phyloP scores from a whole-genome alignment of 1,139 yeast genomes.

The Candida mesenterica region DNA sequence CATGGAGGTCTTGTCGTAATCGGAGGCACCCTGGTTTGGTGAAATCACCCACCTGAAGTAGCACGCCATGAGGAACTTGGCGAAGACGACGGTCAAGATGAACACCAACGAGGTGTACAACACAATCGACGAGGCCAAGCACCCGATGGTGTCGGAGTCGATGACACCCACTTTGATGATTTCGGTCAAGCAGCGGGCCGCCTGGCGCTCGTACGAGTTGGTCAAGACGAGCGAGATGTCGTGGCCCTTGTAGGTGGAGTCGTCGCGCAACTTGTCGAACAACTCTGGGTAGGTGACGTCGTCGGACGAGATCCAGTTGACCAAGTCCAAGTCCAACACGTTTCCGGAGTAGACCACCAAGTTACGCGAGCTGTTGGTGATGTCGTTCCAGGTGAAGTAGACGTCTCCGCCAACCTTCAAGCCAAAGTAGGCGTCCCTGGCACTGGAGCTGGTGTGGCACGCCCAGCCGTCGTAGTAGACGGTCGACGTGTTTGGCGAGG shows the following conservation, averaged over 20 bases:
- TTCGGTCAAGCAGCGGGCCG: conserved; percentile 84
- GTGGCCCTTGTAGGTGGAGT: conserved; percentile 60
- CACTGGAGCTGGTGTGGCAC: conserved; percentile 75
- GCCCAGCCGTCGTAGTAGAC: conserved; percentile 81
- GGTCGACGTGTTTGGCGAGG: conserved; percentile 58
- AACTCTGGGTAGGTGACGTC: conserved; percentile 71
- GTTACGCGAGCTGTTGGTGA: conserved; percentile 67
- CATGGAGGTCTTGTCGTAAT: conserved; percentile 49
- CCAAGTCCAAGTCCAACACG: conserved; percentile 75
- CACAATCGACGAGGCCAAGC: conserved; percentile 86
- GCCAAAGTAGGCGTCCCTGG: conserved; percentile 66
- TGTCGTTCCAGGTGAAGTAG: conserved; percentile 87
- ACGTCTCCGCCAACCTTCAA: conserved; percentile 70
- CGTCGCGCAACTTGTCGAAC: conserved; percentile 62
- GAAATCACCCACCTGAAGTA: conserved; percentile 85
- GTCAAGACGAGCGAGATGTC: conserved; percentile 81
- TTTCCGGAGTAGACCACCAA: conserved; percentile 85
- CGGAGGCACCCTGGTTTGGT: conserved; percentile 75
- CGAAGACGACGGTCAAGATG: conserved; percentile 73
- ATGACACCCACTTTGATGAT: conserved; percentile 84
- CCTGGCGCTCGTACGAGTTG: conserved; percentile 62
- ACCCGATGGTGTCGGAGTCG: conserved; percentile 91
- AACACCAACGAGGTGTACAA: conserved; percentile 77
- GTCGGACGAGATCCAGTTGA: conserved; percentile 69
- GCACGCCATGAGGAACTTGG: conserved; percentile 81